Evolutionary conservation across 2,329 filamentous ascomycete genomes (phyloP), one percentile per base, ranked within the genome.

Genomic region (Penicillium sp.): DNA sequence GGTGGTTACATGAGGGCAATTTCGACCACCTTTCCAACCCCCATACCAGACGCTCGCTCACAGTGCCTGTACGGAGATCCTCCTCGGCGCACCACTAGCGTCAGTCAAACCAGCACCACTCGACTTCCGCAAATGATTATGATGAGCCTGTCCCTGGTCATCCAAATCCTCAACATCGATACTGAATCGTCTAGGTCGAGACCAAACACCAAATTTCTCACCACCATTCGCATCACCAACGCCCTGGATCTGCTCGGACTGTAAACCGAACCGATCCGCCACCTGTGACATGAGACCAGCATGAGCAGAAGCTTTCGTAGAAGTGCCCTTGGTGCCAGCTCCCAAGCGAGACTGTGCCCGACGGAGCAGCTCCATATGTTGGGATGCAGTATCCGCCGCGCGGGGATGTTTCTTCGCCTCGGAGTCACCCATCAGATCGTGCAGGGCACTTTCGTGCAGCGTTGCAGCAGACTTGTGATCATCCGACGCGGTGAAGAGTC

Each of bases 401-500:
- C 55, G 26, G 2, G 70, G 56, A 22, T 73, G 66, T 8, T 59
- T 38, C 45, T 63, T 62, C 0, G 70, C 69, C 2, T 72, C 65
- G 1, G 70, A 62, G 53, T 72, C 73, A 50, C 67, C 68, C 33
- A 76, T 60, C 6, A 76, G 58, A 47, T 76, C 73, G 1, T 74
- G 66, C 4, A 76, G 61, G 0, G 68, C 67, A 0, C 71, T 70
- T 54, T 76, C 75, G 59, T 76, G 75, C 42, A 76, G 60, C 2
- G 73, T 65, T 0, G 69, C 70, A 0, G 75, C 74, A 1, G 73
- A 70, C 13, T 72, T 67, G 61, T 76, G 65, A 59, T 76, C 70
- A 0, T 69, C 69, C 0, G 73, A 75, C 0, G 73, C 75, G 6
- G 82, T 83, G 75, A 82, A 85, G 1, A 86, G 76, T 38, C 81